Conservation (phyloP, 2,329 filamentous ascomycete genomes). For the Botryotinia convoluta region DNA sequence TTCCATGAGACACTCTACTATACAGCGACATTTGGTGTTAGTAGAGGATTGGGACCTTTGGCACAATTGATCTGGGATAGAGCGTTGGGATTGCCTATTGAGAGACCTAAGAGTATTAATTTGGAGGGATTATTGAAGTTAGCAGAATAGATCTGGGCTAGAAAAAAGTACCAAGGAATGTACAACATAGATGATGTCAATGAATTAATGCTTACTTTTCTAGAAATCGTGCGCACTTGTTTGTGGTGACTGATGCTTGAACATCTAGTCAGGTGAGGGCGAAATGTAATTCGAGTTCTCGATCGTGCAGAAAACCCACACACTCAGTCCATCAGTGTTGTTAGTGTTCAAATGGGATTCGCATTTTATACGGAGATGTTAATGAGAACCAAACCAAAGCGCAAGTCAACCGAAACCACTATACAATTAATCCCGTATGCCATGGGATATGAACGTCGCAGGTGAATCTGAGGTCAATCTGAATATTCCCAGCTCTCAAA, state of each 20-base stretch:
- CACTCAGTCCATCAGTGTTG: not conserved
- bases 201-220: not conserved
- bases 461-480: not conserved
- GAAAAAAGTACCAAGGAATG: not conserved
- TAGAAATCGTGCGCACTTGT: not conserved
- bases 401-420: not conserved
- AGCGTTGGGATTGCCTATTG: conserved; percentile 88
- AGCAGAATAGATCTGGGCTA: conserved; percentile 44
- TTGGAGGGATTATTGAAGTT: conserved; percentile 77
- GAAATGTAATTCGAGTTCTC: not conserved
- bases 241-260: no score
- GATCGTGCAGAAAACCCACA: not conserved
- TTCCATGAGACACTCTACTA: conserved; percentile 98
- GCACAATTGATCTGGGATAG: conserved; percentile 97
- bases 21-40: conserved; percentile 69
- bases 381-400: not conserved
- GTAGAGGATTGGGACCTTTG: conserved; percentile 75
- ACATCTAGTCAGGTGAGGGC: not conserved
- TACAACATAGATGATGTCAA: not conserved
- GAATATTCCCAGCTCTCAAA: not conserved
- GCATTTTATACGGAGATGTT: fast-evolving
- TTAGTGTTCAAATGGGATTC: not conserved
- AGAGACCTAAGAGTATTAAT: conserved; percentile 97
- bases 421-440: not conserved
- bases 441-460: not conserved